Percentiles rank a stretch among this genome's conserved stretches.
Evolutionary conservation across 1,284 basidiomycete species (phyloP).

Genomic region (Xerocomus nothofagi): DNA sequence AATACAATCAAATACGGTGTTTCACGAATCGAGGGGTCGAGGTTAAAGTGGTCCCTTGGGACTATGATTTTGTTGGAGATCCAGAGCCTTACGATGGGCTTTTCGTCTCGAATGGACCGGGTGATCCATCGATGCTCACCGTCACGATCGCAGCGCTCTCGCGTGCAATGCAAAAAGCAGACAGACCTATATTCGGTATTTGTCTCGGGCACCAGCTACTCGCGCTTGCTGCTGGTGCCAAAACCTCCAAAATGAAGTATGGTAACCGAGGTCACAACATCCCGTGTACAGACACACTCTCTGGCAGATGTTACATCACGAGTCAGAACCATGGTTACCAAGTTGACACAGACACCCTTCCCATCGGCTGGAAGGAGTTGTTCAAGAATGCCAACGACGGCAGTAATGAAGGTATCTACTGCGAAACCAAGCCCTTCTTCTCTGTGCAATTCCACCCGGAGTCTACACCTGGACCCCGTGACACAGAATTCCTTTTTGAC

Average conservation of each 20-base stretch:
- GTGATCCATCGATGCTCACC: conserved; percentile 88
- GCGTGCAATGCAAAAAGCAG: conserved; percentile 69
- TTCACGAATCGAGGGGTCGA: conserved; percentile 93
- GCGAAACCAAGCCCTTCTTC: conserved; percentile 89
- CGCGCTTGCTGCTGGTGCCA: conserved; percentile 91
- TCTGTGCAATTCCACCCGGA: conserved; percentile 99
- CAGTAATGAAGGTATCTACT: conserved; percentile 98
- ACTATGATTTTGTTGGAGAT: conserved; percentile 86
- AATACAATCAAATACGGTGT: conserved; percentile 99
- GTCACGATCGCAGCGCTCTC: conserved; percentile 75
- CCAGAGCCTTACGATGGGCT: conserved; percentile 89
- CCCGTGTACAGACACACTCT: conserved; percentile 92
- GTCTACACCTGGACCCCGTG: conserved; percentile 96
- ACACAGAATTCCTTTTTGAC: conserved; percentile 99
- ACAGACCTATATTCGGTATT: conserved; percentile 95
- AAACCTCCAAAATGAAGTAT: conserved; percentile 98
- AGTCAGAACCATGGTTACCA: conserved; percentile 99
- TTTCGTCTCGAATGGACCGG: conserved; percentile 98
- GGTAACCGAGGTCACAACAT: conserved; percentile 99
- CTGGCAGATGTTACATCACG: conserved; percentile 97
- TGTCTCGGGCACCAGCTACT: conserved; percentile 98
- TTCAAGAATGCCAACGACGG: conserved; percentile 98
- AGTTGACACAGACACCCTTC: conserved; percentile 83
- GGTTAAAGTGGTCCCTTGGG: conserved; percentile 97
- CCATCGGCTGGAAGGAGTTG: conserved; percentile 87